Percentiles rank a stretch among this genome's conserved stretches.
Conservation (phyloP, 2,329 filamentous ascomycete genomes). For the Nigrospora osmanthi region DNA sequence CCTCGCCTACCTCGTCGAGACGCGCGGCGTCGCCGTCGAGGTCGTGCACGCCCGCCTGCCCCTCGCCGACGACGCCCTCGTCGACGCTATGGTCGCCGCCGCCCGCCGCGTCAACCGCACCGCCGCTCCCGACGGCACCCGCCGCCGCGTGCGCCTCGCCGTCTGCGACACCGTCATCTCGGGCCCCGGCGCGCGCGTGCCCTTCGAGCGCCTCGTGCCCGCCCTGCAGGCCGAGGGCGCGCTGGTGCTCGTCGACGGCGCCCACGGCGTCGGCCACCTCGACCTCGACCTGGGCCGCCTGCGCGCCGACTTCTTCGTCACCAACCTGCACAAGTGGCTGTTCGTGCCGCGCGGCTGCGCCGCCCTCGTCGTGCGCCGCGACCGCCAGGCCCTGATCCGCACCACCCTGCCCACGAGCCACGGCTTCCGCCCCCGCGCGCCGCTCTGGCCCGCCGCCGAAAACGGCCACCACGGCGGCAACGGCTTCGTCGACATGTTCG, state of each 20-base stretch:
- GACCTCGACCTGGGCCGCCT: slow-evolving; percentile 47
- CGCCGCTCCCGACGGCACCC: slow-evolving; percentile 15
- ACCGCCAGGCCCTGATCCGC: slow-evolving; percentile 54
- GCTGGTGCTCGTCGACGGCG: slow-evolving; percentile 55
- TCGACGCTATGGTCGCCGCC: slow-evolving; percentile 39
- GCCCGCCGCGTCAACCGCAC: slow-evolving; percentile 22
- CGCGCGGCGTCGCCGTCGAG: slow-evolving; percentile 24
- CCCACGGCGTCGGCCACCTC: slow-evolving; percentile 58
- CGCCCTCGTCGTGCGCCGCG: slow-evolving; percentile 51
- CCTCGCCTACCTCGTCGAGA: slow-evolving; percentile 42
- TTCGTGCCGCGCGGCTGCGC: slow-evolving; percentile 57
- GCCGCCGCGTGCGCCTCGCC: slow-evolving; percentile 46
- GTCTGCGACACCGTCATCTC: slow-evolving; percentile 60
- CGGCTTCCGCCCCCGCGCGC: slow-evolving; percentile 39
- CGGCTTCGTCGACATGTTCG: slow-evolving; percentile 24
- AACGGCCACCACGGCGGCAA: neutral
- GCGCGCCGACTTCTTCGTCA: slow-evolving; percentile 59
- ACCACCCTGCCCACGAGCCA: slow-evolving; percentile 57
- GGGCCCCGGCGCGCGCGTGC: slow-evolving; percentile 55
- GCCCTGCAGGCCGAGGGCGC: slow-evolving; percentile 48
- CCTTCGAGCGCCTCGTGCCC: slow-evolving; percentile 50
- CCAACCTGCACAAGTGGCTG: slow-evolving; percentile 64
- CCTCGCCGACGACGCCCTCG: slow-evolving; percentile 44
- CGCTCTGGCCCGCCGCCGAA: neutral
- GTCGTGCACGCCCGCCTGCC: slow-evolving; percentile 47